Percentiles rank a stretch among this genome's conserved stretches.
phyloP scores from a whole-genome alignment of 345 rosid species.

The Populus nigra region DNA sequence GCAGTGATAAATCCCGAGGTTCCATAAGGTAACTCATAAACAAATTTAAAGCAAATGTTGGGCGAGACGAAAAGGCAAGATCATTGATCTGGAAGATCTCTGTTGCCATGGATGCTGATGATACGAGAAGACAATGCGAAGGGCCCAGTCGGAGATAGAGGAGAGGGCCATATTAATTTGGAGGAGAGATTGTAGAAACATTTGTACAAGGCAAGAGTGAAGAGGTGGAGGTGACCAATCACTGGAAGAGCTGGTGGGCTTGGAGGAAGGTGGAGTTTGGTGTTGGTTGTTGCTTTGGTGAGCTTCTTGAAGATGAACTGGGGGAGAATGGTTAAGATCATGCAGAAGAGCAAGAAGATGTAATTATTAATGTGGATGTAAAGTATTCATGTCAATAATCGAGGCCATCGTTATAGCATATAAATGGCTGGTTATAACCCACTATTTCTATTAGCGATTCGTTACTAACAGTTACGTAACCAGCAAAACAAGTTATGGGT shows the following conservation, averaged over 20 bases:
- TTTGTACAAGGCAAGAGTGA: constrained; percentile 24
- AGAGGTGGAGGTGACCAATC: constrained; percentile 48
- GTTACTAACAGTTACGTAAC: no score
- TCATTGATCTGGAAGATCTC: constrained; percentile 31
- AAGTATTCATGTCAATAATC: not conserved
- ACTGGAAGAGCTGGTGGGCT: constrained; percentile 39
- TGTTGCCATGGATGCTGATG: constrained; percentile 31
- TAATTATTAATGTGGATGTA: not conserved
- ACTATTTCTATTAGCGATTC: no score
- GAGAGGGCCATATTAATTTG: constrained; percentile 34
- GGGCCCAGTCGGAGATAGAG: constrained; percentile 33
- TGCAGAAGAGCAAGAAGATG: not conserved
- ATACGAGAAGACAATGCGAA: constrained; percentile 31
- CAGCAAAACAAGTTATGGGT: no score
- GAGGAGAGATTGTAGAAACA: constrained; percentile 31
- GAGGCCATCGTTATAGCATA: no score
- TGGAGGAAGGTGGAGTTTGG: constrained; percentile 33
- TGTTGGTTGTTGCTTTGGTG: not conserved
- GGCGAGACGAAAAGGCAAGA: not conserved
- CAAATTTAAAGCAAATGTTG: not conserved
- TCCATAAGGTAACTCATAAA: not conserved
- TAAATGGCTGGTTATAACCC: no score
- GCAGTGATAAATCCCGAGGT: not conserved
- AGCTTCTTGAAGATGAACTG: constrained; percentile 24
- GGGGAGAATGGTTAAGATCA: not conserved